Base-by-base conservation (phyloP, 345 rosid genomes). In the Aquilaria malaccensis region DNA sequence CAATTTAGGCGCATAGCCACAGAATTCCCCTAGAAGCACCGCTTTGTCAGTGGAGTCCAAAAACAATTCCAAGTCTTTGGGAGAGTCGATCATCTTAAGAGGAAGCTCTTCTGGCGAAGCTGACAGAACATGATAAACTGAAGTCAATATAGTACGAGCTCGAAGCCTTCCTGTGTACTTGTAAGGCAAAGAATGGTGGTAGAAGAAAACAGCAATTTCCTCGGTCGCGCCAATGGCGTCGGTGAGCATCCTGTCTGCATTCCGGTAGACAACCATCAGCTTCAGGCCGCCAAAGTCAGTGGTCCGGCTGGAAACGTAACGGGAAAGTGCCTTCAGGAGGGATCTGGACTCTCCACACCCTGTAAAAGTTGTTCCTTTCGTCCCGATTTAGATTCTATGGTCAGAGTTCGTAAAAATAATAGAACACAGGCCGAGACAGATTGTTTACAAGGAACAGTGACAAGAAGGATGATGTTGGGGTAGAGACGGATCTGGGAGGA, bases 311-410 rank as follows among this genome's bases (percentile, higher is more conserved):
- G 32, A 37, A 53, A 77, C 81, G 62, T 75, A 22, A 29, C 69
- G 62, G 55, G 83, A 58, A 29, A 93, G 56, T 66, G 84, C 87
- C 68, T 71, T 81, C 87, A 76, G 85, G 9, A 93, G 80, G 2
- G 95, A 73, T 64, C 95, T 81, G 52, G 95, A 81, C 76, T 86
- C 97, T 1, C 99, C 99, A 43, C 85, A 89, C 99, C 99, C 98
- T 92, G 75, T 14, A 15, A 59, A 58, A 37, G 5, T 37, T 37
- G 43, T 37, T 9, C 7, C 43, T 37, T 37, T 37, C 43, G 7
- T 37, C 43, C 5, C 5, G 4, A 37, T 37, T 37, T 37, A 37
- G 43, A 37, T 5, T 37, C 43, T 9, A 37, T 4, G 7, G 1
- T 37, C 43, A 37, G n/a, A 51, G 51, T 5, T 11, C 1, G 9